Evolutionary conservation across 805 yeast genomes (phyloP), one percentile per base, ranked within the genome.

Genomic region (Brettanomyces sp.): DNA sequence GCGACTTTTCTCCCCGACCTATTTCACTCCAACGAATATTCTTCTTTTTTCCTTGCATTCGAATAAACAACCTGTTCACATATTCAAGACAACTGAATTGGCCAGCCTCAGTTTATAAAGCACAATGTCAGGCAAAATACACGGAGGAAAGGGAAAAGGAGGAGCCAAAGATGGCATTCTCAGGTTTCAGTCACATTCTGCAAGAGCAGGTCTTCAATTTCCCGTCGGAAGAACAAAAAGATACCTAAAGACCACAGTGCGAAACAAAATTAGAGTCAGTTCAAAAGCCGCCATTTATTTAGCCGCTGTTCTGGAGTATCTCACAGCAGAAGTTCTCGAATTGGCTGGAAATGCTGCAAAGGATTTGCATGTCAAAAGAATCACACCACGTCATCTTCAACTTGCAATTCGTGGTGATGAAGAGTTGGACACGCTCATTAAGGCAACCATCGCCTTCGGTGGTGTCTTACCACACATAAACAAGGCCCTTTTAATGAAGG

Each of bases 171-270:
- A 75, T 48, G 67, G 68, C 30, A 60, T 64, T 14, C 53, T 65
- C 40, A 69, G 72, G 43, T 76, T 91, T 22, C 90, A 85, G 57
- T 85, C 96, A 12, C 95, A 90, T 57, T 86, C 95, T 5, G 95
- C 95, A 8, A 82, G 95, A 66, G 96, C 96, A 25, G 96, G 96
- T 24, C 72, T 89, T 64, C 93, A 85, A 65, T 93, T 93, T 72
- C 99, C 99, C 43, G 98, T 95, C 36, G 99, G 99, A 49, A 88
- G 99, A 82, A 89, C 93, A 58, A 91, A 93, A 79, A 81, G 99
- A 73, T 91, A 89, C 65, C 75, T 93, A 67, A 91, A 90, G 74
- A 82, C 76, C 66, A 86, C 84, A 53, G 95, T 96, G 21, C 93
- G 87, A 64, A 87, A 57, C 47, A 77, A 76, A 56, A 69, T 77